A percentile compares a stretch with the other conserved stretches of the same genome.
These are phyloP conservation scores for Eucalyptus caleyi DNA, from an alignment of 345 rosid species.

Conservation along the genomic window DNA sequence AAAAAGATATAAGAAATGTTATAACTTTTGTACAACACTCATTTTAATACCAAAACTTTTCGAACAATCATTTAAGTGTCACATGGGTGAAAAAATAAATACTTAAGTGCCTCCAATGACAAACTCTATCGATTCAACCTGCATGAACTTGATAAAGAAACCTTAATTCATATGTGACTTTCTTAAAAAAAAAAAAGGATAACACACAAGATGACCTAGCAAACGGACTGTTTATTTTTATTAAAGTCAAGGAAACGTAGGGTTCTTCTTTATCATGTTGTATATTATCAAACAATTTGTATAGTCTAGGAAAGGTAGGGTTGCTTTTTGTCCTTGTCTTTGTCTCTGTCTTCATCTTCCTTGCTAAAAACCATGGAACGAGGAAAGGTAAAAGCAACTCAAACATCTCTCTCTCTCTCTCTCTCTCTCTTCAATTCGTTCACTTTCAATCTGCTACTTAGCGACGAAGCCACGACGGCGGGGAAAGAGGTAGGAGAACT, in stretches of 20 bases:
- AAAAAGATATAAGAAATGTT: background rate
- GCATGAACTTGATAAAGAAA: background rate
- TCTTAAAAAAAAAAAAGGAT: background rate
- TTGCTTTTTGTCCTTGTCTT: background rate
- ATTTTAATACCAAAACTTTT: background rate
- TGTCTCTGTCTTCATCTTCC: background rate
- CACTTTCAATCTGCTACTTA: background rate
- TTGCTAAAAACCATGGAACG: background rate
- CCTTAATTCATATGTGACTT: background rate
- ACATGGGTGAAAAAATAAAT: background rate
- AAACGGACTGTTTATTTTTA: background rate
- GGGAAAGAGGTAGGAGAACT: background rate
- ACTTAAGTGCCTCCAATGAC: background rate
- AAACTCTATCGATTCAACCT: fast-evolving
- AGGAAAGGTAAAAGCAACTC: background rate
- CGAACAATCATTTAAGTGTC: background rate
- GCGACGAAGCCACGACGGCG: background rate
- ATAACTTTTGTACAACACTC: background rate
- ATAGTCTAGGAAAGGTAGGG: background rate
- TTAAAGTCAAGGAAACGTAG: background rate
- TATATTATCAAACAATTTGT: background rate
- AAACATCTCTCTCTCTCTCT: background rate
- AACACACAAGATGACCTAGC: background rate
- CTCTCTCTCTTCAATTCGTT: background rate
- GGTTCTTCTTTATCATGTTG: background rate